These are phyloP conservation scores for Phaeosphaeria sp. DNA, from an alignment of 2,329 filamentous ascomycete species.

Conservation along the genomic window DNA sequence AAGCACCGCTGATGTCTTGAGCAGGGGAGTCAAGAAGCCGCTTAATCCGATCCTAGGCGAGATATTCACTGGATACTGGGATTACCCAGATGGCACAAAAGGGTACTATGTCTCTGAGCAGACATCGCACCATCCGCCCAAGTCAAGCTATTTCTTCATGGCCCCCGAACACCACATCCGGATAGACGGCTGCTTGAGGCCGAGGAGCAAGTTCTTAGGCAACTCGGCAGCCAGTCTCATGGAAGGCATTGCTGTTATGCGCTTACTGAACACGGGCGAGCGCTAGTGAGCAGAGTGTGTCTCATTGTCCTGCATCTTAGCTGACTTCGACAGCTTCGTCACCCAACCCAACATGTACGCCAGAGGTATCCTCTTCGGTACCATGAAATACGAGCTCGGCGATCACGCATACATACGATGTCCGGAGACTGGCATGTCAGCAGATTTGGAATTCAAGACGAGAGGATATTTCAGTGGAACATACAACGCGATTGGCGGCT, in stretches of 20 bases:
- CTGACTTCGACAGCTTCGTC: constrained; percentile 68
- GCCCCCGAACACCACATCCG: constrained; percentile 91
- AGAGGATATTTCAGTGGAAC: constrained; percentile 97
- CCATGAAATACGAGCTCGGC: constrained; percentile 99
- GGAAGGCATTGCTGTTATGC: constrained; percentile 92
- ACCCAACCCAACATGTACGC: constrained; percentile 99
- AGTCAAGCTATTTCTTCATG: constrained; percentile 99
- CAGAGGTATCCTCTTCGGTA: constrained; percentile 93
- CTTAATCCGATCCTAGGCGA: constrained; percentile 96
- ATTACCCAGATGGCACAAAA: constrained; percentile 80
- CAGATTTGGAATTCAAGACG: constrained; percentile 97
- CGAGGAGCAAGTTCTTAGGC: constrained; percentile 90
- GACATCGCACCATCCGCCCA: constrained; percentile 96
- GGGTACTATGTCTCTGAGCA: constrained; percentile 98
- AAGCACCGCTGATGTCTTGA: constrained; percentile 32
- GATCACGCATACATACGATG: constrained; percentile 94
- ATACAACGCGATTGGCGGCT: constrained; percentile 94
- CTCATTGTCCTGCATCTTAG: not conserved
- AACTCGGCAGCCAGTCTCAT: constrained; percentile 98
- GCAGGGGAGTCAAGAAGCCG: constrained; percentile 95
- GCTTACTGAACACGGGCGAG: constrained; percentile 83
- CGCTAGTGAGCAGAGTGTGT: constrained; percentile 71
- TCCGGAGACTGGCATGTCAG: constrained; percentile 82
- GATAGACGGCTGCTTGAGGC: constrained; percentile 94
- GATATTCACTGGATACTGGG: constrained; percentile 94